phyloP scores from a whole-genome alignment of 192 early-diverging fungal genomes.

The Oehlia diaphana region DNA sequence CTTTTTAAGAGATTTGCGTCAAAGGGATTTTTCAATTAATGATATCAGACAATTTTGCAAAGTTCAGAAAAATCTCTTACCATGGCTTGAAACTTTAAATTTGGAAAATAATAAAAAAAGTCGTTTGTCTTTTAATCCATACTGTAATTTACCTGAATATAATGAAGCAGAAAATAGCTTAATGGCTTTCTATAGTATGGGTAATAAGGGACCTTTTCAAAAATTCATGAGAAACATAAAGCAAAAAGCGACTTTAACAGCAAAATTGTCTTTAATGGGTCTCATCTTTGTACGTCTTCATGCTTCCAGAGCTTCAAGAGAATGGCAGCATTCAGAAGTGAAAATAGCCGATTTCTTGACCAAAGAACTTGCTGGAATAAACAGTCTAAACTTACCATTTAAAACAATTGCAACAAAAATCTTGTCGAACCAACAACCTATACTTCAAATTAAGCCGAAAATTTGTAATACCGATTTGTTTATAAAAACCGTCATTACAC shows the following conservation, averaged over 20 bases:
- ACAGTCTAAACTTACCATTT: not conserved
- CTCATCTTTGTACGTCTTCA: slow-evolving; percentile 9
- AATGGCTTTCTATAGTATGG: not conserved
- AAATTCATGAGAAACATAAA: not conserved
- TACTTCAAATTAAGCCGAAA: not conserved
- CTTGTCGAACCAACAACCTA: not conserved
- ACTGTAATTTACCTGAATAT: slow-evolving; percentile 1
- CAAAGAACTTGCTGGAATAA: not conserved
- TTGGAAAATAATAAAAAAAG: slow-evolving; percentile 9
- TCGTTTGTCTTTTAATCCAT: slow-evolving; percentile 25
- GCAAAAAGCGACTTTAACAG: not conserved
- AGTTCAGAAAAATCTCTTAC: not conserved
- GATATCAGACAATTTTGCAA: slow-evolving; percentile 22
- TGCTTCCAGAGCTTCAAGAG: slow-evolving; percentile 15
- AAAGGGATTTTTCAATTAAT: slow-evolving; percentile 10
- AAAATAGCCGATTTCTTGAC: not conserved
- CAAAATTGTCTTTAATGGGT: slow-evolving; percentile 12
- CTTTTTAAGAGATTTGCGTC: slow-evolving; percentile 22
- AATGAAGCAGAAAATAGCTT: slow-evolving; percentile 3
- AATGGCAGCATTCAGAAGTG: not conserved
- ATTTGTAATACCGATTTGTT: slow-evolving; percentile 5
- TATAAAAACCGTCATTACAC: slow-evolving; percentile 26
- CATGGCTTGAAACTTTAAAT: slow-evolving; percentile 5
- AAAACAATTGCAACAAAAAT: not conserved
- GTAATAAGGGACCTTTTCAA: not conserved